A percentile compares a stretch with the other conserved stretches of the same genome.
Evolutionary conservation across 2,329 filamentous ascomycete genomes (phyloP).

Genomic region (Penicillium sp.): DNA sequence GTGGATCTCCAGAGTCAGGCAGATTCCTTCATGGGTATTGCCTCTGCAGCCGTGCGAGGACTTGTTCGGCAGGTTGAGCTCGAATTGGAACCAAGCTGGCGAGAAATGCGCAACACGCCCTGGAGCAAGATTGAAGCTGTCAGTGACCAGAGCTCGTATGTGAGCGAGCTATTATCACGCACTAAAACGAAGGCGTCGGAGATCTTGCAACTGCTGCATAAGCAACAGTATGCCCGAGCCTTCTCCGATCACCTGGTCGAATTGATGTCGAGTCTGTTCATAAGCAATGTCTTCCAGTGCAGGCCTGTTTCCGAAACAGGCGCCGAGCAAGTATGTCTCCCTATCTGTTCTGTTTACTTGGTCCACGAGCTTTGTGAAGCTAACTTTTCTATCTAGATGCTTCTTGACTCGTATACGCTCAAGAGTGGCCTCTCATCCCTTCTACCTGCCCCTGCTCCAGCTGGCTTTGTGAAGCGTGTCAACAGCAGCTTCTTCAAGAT

Average conservation of each 20-base stretch:
- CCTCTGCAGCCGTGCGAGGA: slow-evolving; percentile 81
- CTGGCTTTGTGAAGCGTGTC: slow-evolving; percentile 82
- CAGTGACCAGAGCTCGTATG: slow-evolving; percentile 91
- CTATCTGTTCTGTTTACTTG: neutral
- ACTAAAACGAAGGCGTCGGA: slow-evolving; percentile 75
- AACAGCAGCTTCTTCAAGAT: slow-evolving; percentile 83
- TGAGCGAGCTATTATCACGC: slow-evolving; percentile 76
- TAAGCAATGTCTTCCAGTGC: slow-evolving; percentile 84
- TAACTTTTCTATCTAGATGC: slow-evolving; percentile 70
- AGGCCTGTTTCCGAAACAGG: slow-evolving; percentile 91
- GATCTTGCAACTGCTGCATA: slow-evolving; percentile 77
- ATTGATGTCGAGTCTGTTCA: slow-evolving; percentile 77
- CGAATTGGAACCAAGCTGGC: slow-evolving; percentile 85
- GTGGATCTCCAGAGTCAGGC: slow-evolving; percentile 93
- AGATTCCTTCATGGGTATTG: slow-evolving; percentile 93
- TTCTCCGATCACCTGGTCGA: slow-evolving; percentile 98
- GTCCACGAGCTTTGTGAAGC: neutral
- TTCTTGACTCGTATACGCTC: slow-evolving; percentile 85
- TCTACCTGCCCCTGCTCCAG: slow-evolving; percentile 62
- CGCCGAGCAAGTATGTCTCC: slow-evolving; percentile 75
- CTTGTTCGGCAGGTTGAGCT: slow-evolving; percentile 84
- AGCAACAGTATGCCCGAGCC: slow-evolving; percentile 90
- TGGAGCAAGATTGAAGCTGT: slow-evolving; percentile 95
- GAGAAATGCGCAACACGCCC: slow-evolving; percentile 95
- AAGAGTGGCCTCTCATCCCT: slow-evolving; percentile 57